A percentile compares a stretch with the other conserved stretches of the same genome.
These are phyloP conservation scores for Tricholoma bakamatsutake DNA, from an alignment of 768 basidiomycete genomes.

Conservation along the genomic window DNA sequence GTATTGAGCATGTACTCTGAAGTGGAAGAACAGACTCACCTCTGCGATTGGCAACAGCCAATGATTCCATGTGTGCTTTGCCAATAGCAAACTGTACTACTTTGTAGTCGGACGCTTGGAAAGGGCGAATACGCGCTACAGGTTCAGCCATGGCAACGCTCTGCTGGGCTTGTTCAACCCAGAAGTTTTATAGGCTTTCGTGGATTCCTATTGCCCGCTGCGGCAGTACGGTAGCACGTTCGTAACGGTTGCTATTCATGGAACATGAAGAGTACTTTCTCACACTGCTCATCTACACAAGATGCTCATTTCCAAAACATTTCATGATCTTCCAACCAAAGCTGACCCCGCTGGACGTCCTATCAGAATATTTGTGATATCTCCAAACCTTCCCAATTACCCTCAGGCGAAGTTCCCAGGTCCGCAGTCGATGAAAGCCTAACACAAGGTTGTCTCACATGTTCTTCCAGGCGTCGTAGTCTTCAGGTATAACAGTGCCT, in stretches of 20 bases:
- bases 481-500: conserved; percentile 52
- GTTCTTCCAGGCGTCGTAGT: conserved; percentile 62
- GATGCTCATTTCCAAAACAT: conserved; percentile 82
- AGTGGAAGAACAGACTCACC: conserved; percentile 31
- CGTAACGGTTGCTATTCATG: no score
- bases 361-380: conserved; percentile 78
- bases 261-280: no score
- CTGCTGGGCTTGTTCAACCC: neutral
- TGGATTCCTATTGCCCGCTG: no score
- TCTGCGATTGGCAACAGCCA: conserved; percentile 61
- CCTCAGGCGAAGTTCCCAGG: conserved; percentile 91
- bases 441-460: neutral
- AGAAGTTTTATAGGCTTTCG: neutral
- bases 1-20: conserved; percentile 1
- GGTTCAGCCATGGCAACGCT: conserved; percentile 31
- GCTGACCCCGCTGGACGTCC: conserved; percentile 54
- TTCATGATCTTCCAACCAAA: conserved; percentile 70
- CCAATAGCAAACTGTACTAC: conserved; percentile 58
- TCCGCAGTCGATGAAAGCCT: conserved; percentile 16
- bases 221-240: no score
- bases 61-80: conserved; percentile 58
- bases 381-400: conserved; percentile 74
- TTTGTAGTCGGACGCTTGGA: conserved; percentile 47
- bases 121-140: conserved; percentile 49
- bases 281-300: conserved; percentile 3